Percentiles rank a stretch among this genome's conserved stretches.
Conservation (phyloP, 1,139 yeast genomes). For the Candida freyschussii region DNA sequence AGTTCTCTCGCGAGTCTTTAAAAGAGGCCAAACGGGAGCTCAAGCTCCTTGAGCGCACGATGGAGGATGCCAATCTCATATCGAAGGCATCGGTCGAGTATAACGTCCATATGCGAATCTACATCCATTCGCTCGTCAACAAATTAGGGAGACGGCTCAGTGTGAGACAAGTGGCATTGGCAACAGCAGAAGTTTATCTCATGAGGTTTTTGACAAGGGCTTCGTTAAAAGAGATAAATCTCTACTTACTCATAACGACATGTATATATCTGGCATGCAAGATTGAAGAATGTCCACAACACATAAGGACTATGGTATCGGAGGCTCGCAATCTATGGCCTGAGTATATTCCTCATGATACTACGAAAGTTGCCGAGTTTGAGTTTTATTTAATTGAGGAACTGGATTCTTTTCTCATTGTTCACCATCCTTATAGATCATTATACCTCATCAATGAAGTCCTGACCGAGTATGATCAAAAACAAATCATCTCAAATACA, state of each 20-base stretch:
- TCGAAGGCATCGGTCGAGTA: conserved; percentile 41
- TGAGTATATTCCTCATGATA: conserved; percentile 86
- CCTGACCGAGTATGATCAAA: conserved; percentile 32
- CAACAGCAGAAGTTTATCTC: conserved; percentile 84
- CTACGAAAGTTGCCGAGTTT: conserved; percentile 91
- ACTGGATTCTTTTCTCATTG: conserved; percentile 70
- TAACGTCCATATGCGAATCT: conserved; percentile 62
- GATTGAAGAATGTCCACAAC: conserved; percentile 93
- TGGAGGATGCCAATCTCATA: conserved; percentile 36
- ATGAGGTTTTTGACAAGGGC: conserved; percentile 70
- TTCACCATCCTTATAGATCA: conserved; percentile 87
- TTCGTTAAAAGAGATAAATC: conserved; percentile 74
- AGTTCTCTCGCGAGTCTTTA: conserved; percentile 46
- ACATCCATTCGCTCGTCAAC: conserved; percentile 62
- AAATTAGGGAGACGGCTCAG: conserved; percentile 74
- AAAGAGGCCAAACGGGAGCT: conserved; percentile 34
- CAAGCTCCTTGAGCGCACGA: conserved; percentile 32
- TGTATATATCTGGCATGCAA: conserved; percentile 88
- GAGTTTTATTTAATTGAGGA: conserved; percentile 93
- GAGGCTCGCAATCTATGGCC: conserved; percentile 95
- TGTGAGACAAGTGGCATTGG: conserved; percentile 75
- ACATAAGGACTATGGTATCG: conserved; percentile 72
- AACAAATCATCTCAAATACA: conserved; percentile 1
- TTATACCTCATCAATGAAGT: conserved; percentile 54
- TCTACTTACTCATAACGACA: conserved; percentile 76